Evolutionary conservation across 1,139 yeast genomes (phyloP).

Genomic region (Magnusiomyces tetraspermus): DNA sequence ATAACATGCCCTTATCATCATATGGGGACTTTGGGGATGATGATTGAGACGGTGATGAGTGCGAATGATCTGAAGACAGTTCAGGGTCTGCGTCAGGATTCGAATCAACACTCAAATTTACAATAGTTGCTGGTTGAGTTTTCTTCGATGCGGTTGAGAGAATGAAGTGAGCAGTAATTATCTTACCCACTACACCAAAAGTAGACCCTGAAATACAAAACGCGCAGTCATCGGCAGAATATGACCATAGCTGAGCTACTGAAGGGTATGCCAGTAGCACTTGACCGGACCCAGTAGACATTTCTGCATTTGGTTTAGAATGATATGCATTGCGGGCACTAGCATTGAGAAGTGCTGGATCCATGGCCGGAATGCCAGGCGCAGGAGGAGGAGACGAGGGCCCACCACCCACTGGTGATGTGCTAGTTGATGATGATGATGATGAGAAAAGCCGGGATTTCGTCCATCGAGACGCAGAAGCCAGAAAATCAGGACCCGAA

Average conservation of each 20-base stretch:
- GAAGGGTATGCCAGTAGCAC: slow-evolving; percentile 18
- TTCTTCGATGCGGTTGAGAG: neutral
- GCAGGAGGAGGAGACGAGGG: slow-evolving; percentile 14
- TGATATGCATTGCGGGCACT: slow-evolving; percentile 10
- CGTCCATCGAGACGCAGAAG: slow-evolving; percentile 26
- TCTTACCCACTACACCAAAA: slow-evolving; percentile 18
- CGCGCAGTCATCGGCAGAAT: slow-evolving; percentile 8
- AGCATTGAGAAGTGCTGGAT: slow-evolving; percentile 4
- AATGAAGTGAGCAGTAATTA: slow-evolving; percentile 15
- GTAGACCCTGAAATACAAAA: slow-evolving; percentile 20
- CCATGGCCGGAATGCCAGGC: slow-evolving; percentile 9
- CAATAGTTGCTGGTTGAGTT: neutral
- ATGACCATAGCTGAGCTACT: slow-evolving; percentile 23
- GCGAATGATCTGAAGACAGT: neutral
- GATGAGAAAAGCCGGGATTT: slow-evolving; percentile 19
- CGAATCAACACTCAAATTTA: neutral
- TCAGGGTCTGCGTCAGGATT: neutral
- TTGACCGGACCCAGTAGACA: slow-evolving; percentile 14
- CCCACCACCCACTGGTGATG: slow-evolving; percentile 6
- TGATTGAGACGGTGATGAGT: neutral
- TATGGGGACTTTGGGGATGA: neutral
- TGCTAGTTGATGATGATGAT: neutral
- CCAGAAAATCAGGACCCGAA: slow-evolving; percentile 19
- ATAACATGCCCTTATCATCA: slow-evolving; percentile 5
- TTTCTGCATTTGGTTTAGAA: slow-evolving; percentile 13